Base-by-base conservation (phyloP, 345 rosid species). In the Eucalyptus erythrocorys region DNA sequence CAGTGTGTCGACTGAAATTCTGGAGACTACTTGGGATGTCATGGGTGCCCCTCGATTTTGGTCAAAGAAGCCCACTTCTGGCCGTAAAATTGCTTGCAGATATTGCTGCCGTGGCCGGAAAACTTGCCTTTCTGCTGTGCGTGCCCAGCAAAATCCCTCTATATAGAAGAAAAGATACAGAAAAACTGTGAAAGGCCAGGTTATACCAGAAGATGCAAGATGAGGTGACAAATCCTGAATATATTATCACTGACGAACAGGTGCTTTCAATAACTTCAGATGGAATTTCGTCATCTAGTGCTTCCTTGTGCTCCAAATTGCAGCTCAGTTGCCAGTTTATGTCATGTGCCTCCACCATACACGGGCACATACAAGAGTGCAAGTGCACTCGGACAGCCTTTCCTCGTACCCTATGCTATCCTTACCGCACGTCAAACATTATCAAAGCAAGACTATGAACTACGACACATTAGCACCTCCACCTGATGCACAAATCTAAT, bases 61-160 rank as follows among this genome's bases (percentile, higher is more conserved):
- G n/a, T 92, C 91, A n/a, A 89, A 89, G 89, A 91, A 91, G 17
- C 92, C 92, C 30, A 90, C 91, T 8, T 91, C 92, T 86, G 90
- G 93, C 13, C 89, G 16, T 22, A 92, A 53, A 21, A 91, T 91
- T 17, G 92, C 88, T 71, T 89, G n/a, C 84, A 92, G 50, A 48
- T 92, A 91, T 37, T 24, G 85, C 48, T 43, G 71, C 15, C 92
- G 86, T 48, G 87, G 85, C 8, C 89, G 76, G 26, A 40, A 88
- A 3, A 87, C 66, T 37, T 91, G 91, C 53, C 91, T 91, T 17
- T 89, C 92, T 5, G 92, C 91, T 0, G 90, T 89, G 26, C 90
- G 88, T 19, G 91, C 90, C 90, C 92, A 91, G 30, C 92, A 91
- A 13, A 91, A 66, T 88, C 93, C 92, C 85, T 92, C 93, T 89